Percentiles rank a stretch among this genome's conserved stretches.
Evolutionary conservation across 345 rosid species (phyloP).

Genomic region (Carallia brachiata): DNA sequence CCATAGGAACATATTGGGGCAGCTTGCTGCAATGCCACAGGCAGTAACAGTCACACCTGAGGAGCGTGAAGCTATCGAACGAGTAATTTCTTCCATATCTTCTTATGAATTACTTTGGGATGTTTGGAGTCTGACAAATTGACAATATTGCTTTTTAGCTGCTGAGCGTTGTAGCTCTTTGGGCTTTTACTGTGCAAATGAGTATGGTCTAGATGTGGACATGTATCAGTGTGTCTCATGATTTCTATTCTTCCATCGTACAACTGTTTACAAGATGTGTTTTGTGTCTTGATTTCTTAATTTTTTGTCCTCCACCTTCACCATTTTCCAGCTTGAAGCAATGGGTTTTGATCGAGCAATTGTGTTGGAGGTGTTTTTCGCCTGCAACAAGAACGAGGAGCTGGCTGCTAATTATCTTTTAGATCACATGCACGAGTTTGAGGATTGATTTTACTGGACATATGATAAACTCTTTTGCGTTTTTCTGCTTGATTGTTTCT

Average conservation of each 20-base stretch:
- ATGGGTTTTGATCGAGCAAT: constrained; percentile 75
- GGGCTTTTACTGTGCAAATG: too few species aligned
- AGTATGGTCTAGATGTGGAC: neutral
- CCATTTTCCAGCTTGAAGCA: constrained; percentile 62
- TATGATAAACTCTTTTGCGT: neutral
- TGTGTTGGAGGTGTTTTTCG: constrained; percentile 70
- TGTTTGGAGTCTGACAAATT: neutral
- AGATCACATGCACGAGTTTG: constrained; percentile 81
- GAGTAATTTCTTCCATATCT: constrained; percentile 39
- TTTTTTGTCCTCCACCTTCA: neutral
- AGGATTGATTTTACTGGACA: constrained; percentile 41
- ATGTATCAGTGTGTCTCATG: neutral
- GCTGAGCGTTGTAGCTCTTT: too few species aligned
- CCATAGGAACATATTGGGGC: constrained; percentile 55
- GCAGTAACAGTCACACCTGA: constrained; percentile 72
- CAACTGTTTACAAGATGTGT: neutral
- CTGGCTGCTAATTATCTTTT: constrained; percentile 80
- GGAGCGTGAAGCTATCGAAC: constrained; percentile 86
- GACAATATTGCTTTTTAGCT: neutral
- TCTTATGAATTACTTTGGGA: neutral
- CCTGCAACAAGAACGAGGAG: constrained; percentile 88
- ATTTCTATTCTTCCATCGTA: too few species aligned
- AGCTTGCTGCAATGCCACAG: constrained; percentile 76
- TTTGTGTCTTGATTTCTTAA: neutral
- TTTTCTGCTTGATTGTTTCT: too few species aligned